Percentiles rank a stretch among this genome's conserved stretches.
These are phyloP conservation scores for Pichia sp. DNA, from an alignment of 1,139 yeast genomes.

Conservation along the genomic window DNA sequence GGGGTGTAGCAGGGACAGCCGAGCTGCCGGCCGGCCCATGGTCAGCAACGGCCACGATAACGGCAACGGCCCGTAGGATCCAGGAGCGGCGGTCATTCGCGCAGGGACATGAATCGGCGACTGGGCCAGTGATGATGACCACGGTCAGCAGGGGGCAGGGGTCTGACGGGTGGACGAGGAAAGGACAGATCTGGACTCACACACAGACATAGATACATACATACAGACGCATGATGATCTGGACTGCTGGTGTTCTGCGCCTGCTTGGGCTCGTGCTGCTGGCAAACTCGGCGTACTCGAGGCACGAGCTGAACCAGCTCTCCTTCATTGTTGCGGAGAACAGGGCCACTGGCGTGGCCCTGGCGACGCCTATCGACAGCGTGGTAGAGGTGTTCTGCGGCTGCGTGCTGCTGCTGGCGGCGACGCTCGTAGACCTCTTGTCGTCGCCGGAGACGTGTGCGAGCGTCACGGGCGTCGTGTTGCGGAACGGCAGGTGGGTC, in stretches of 20 bases:
- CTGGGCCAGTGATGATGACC: neutral
- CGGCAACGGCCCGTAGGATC: neutral
- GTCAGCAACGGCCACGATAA: no score
- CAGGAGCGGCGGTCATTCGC: neutral
- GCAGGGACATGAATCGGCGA: neutral
- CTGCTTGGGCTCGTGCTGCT: constrained; percentile 2
- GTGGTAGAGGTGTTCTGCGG: neutral
- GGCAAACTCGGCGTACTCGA: constrained; percentile 48
- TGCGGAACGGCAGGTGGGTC: neutral
- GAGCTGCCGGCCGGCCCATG: no score
- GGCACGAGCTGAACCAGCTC: constrained; percentile 45
- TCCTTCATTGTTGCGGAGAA: neutral
- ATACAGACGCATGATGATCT: neutral
- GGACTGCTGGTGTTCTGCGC: neutral
- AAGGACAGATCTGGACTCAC: no score
- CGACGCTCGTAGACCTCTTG: neutral
- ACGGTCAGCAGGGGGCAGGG: neutral
- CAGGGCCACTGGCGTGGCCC: neutral
- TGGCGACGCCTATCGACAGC: neutral
- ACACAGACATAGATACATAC: no score
- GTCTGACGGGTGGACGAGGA: no score
- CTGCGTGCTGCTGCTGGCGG: neutral
- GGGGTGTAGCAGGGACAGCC: no score
- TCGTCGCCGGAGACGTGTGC: neutral
- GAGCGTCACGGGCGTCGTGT: neutral